Evolutionary conservation across 495 filamentous ascomycete genomes (phyloP), one percentile per base, ranked within the genome.

Genomic region (Penicillium lagena): DNA sequence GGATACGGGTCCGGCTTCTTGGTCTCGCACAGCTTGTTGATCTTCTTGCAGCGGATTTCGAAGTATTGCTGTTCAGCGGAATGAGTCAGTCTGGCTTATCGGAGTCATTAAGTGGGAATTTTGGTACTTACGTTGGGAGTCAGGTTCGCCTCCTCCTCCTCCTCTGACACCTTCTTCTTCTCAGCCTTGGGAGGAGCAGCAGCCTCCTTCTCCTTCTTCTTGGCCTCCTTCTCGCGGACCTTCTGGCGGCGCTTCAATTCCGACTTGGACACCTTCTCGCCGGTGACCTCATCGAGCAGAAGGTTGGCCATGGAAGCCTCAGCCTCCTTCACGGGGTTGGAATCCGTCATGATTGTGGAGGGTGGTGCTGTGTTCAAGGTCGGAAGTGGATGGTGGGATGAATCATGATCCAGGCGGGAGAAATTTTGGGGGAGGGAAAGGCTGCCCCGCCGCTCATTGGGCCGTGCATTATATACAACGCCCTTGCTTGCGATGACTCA

Each of bases 171-270:
- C 17, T 66, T 60, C 68, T 87, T 86, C 77, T 88, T 87, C 62
- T 75, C 73, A 35, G 72, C 66, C 55, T 79, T 75, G 43, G 84
- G 75, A 9, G 86, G 81, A 40, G 85, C 83, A 51, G 81, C 73
- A 36, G 88, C 86, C 17, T 82, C 87, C 73, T 88, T 90, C 63
- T 87, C 81, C 49, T 84, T 83, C 83, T 94, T 95, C 70, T 86
- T 84, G 50, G 82, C 83, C 28, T 93, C 90, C 66, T 77, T 82
- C 61, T 89, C 79, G 54, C 93, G 83, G 62, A 83, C 73, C 85
- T 96, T 98, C 75, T 90, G 81, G 59, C 91, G 84, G 76, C 87
- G 91, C 86, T 97, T 98, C 63, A 93, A 74, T 68, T 91, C 89
- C 17, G 84, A 79, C 81, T 95, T 93, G 70, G 88, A 90, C 34